Base-by-base conservation (phyloP, 768 basidiomycete species). In the Tricholoma flavovirens region DNA sequence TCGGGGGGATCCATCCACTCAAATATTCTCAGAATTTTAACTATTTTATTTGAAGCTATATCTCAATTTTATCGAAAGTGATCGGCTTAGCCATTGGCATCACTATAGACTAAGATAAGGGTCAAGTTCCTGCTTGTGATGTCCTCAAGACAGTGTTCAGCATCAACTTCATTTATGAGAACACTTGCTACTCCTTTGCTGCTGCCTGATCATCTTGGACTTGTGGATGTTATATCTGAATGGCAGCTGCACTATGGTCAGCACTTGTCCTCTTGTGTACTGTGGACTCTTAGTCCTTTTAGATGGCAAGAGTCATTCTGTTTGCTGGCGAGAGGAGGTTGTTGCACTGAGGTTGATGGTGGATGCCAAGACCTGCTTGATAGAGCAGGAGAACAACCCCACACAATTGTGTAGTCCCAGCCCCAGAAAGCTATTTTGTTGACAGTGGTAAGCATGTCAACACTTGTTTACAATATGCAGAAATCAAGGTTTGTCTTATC, bases 301-400 rank as follows among this genome's bases (percentile, higher is more conserved):
- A 57, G 91, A 95, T 65, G 96, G 93, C 55, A 89, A 88, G 67
- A 95, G 93, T 69, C 97, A 99, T 73, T 95, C 97, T 21, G 80
- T 97, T 52, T 99, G 98, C 73, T 98, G 93, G 93, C 81, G 93
- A 53, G 97, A 98, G 71, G 97, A 99, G 75, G 97, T 98, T 53
- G 97, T 93, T 55, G 90, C 93, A 7, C 76, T 94, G 62, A 77
- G 91, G 61, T 70, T 98, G 67, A 93, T 93, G 86, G 87, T 99
- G 57, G 96, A 99, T 73, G 83, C 93, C 53, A 96, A 98, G 80
- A 99, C 97, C 15, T 97, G 95, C 70, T 79, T 98, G 74, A 94
- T 99, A 63, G 97, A 98, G 71, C 95, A 98, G 73, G 97, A 99
- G 80, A 98, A 98, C 64, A 97, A 99, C 66, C 97, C 97, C 14